Evolutionary conservation across 331 rosid species (phyloP), one percentile per base, ranked within the genome.

Genomic region (Ulmus americana): DNA sequence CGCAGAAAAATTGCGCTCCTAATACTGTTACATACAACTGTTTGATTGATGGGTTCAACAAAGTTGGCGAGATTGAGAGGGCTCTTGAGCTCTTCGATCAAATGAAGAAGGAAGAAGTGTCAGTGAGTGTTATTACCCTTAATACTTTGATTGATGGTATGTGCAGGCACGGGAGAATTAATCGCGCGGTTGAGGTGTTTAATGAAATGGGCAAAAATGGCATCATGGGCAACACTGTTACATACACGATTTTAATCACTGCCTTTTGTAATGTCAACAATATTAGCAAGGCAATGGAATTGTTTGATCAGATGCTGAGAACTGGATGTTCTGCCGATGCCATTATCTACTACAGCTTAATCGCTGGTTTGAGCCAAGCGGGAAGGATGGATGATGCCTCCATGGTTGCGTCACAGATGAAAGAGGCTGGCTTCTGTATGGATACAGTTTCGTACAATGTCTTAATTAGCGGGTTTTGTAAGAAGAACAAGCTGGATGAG

Each of bases 361-460:
- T 91, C 59, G 74, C 79, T 52, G 96, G 97, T 67, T 76, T 86
- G 79, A 76, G 85, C 67, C 85, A 45, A 57, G 91, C 90, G 5
- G 91, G 96, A 70, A 84, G 91, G 78, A 80, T 86, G 86, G 84
- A 85, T 73, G 90, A 91, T 70, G 96, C 96, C 61, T 64, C 79
- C 62, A 10, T 42, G 65, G 82, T 88, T 22, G 84, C 75, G 9
- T 82, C 86, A 0, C 84, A 75, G 79, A 67, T 86, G 83, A 88
- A 88, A 80, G 85, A 69, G 40, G 86, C 86, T 1, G 88, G 95
- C 35, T 90, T 82, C 28, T 12, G 83, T 52, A 82, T 85, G 56
- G 97, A 91, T 72, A 9, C 57, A 28, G 20, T 54, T 28, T 78
- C 85, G 72, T 91, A 74, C 80, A 88, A 86, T 84, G 70, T 81